Evolutionary conservation across 164 flowering plant species (phyloP).

Genomic region (Berberis vulgaris): DNA sequence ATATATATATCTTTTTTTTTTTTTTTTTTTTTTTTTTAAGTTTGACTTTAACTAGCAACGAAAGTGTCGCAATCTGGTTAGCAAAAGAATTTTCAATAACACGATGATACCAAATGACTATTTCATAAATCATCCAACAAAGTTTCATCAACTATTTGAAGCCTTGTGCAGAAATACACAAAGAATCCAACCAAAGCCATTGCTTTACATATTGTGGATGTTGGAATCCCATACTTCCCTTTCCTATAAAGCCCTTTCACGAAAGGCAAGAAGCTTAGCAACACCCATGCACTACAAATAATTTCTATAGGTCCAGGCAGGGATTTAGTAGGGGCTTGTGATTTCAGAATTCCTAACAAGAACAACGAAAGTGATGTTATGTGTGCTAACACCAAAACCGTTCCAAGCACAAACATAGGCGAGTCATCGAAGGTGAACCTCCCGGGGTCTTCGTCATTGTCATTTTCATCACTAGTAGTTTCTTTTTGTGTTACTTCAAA

Average conservation of each 20-base stretch:
- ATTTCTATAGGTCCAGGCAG: slow-evolving; percentile 31
- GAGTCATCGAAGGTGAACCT: slow-evolving; percentile 43
- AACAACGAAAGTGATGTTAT: slow-evolving; percentile 18
- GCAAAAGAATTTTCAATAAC: no score
- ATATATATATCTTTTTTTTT: no score
- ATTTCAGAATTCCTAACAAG: slow-evolving; percentile 7
- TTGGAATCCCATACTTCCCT: slow-evolving; percentile 53
- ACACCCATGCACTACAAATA: slow-evolving; percentile 28
- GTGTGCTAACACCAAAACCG: slow-evolving; percentile 32
- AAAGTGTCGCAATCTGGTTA: no score
- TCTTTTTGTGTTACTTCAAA: slow-evolving; percentile 45
- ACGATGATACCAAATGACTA: no score
- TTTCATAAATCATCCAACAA: no score
- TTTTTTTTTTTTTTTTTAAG: no score
- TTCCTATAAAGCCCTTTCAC: slow-evolving; percentile 39
- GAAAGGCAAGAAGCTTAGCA: slow-evolving; percentile 36
- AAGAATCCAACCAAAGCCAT: slow-evolving; percentile 23
- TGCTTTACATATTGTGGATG: slow-evolving; percentile 32
- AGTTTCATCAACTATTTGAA: no score
- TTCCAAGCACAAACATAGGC: slow-evolving; percentile 32
- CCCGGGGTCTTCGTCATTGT: slow-evolving; percentile 8
- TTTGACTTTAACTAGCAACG: no score
- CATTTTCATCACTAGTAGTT: background rate
- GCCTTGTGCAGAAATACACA: slow-evolving; percentile 11
- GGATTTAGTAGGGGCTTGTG: background rate